phyloP scores from a whole-genome alignment of 2,329 filamentous ascomycete genomes.

The Fusarium sp. region DNA sequence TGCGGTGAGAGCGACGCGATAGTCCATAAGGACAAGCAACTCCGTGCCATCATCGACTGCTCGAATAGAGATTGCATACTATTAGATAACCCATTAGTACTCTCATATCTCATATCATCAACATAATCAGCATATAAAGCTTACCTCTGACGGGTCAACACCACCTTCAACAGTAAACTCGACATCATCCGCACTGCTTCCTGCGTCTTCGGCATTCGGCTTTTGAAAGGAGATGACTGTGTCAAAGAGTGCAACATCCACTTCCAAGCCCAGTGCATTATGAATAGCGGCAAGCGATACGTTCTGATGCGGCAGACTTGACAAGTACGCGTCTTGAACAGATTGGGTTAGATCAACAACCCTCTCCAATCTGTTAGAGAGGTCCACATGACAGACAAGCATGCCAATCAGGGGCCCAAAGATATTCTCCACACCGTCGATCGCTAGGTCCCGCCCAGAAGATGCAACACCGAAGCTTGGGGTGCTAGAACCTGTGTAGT shows the following conservation, averaged over 20 bases:
- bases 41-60: slow-evolving; percentile 10
- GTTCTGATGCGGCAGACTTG: slow-evolving; percentile 10
- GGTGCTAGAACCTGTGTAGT: background rate
- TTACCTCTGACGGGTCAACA: slow-evolving; percentile 20
- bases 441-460: slow-evolving; percentile 2
- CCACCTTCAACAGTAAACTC: slow-evolving; percentile 12
- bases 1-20: slow-evolving; percentile 1
- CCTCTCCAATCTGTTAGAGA: slow-evolving; percentile 8
- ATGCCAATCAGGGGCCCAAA: slow-evolving; percentile 17
- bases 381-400: slow-evolving; percentile 16
- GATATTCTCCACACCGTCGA: slow-evolving; percentile 1
- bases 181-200: background rate
- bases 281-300: slow-evolving; percentile 14
- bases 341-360: slow-evolving; percentile 2
- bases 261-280: slow-evolving; percentile 3
- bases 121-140: background rate
- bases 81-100: too few relatives aligned
- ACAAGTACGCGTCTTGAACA: slow-evolving; percentile 8
- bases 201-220: too few relatives aligned
- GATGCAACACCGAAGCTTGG: slow-evolving; percentile 2
- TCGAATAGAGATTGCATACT: slow-evolving; percentile 22
- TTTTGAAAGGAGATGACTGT: slow-evolving; percentile 21
- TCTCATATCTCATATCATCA: too few relatives aligned
- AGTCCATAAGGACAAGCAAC: slow-evolving; percentile 12
- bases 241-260: slow-evolving; percentile 8